These are phyloP conservation scores for Neurospora cerealis DNA, from an alignment of 495 filamentous ascomycete species.

Conservation along the genomic window DNA sequence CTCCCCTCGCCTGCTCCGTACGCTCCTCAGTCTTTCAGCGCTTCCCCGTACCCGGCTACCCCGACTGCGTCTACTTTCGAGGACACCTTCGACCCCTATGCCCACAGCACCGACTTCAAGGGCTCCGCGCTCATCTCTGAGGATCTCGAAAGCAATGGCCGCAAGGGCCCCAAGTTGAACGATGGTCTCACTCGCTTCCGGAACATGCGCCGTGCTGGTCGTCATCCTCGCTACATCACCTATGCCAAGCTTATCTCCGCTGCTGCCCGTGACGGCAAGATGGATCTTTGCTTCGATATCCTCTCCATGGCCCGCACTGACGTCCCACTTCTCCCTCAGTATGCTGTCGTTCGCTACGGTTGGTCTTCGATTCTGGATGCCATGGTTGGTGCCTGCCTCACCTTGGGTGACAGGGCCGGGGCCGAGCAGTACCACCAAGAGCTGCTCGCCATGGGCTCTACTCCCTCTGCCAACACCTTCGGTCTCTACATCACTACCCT, in stretches of 20 bases:
- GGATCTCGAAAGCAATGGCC: conserved; percentile 65
- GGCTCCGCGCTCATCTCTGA: conserved; percentile 85
- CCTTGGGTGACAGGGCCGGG: conserved; percentile 62
- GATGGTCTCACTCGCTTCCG: conserved; percentile 75
- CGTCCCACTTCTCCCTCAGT: conserved; percentile 71
- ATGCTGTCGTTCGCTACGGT: conserved; percentile 77
- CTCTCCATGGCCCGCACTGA: conserved; percentile 78
- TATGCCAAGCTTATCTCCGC: conserved; percentile 90
- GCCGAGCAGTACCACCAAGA: conserved; percentile 86
- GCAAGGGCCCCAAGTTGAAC: conserved; percentile 60
- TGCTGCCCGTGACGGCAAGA: conserved; percentile 70
- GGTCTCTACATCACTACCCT: conserved; percentile 96
- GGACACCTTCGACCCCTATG: conserved; percentile 84
- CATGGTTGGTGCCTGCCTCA: conserved; percentile 90
- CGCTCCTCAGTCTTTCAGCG: conserved; percentile 17
- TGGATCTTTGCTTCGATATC: conserved; percentile 76
- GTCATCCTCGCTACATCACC: conserved; percentile 88
- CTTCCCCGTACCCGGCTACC: conserved; percentile 28
- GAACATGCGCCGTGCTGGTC: conserved; percentile 85
- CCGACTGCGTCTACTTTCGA: conserved; percentile 41
- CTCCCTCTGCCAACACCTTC: conserved; percentile 94
- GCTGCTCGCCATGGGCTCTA: conserved; percentile 73
- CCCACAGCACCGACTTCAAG: conserved; percentile 78
- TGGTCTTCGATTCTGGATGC: conserved; percentile 92
- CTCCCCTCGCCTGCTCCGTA: conserved; percentile 21